A percentile compares a stretch with the other conserved stretches of the same genome.
Conservation (phyloP, 1,139 yeast species). For the Candida gigantensis region DNA sequence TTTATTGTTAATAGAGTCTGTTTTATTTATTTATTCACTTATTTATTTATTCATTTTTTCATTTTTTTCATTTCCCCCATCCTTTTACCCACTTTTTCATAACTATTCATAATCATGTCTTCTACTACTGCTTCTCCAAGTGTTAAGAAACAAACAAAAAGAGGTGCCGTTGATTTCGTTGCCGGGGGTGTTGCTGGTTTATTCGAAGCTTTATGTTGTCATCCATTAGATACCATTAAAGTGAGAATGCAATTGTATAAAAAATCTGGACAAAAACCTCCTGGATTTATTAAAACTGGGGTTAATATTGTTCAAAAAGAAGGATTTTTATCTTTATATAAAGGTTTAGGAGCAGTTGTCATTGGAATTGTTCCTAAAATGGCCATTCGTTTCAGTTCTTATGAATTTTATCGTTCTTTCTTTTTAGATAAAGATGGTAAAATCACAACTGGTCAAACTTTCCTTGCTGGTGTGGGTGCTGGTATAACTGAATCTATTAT, state of each 20-base stretch:
- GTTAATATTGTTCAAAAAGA: conserved; percentile 75
- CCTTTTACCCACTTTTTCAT: too few relatives aligned
- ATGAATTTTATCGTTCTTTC: conserved; percentile 79
- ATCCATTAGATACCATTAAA: conserved; percentile 92
- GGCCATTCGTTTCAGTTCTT: conserved; percentile 95
- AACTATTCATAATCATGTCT: conserved; percentile 16
- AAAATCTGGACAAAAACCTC: conserved; percentile 64
- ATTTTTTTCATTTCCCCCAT: background rate
- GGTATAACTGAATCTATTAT: conserved; percentile 95
- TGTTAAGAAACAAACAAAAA: conserved; percentile 30
- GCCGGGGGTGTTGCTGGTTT: conserved; percentile 98
- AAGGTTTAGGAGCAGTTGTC: conserved; percentile 95
- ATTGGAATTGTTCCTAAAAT: conserved; percentile 97
- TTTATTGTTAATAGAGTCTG: too few relatives aligned
- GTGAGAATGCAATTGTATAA: conserved; percentile 92
- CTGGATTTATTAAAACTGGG: conserved; percentile 87
- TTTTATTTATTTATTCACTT: too few relatives aligned
- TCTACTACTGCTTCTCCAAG: conserved; percentile 12
- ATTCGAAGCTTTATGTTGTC: conserved; percentile 94
- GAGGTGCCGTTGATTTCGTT: conserved; percentile 69
- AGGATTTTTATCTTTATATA: conserved; percentile 83
- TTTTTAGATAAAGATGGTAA: conserved; percentile 67
- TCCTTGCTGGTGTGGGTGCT: conserved; percentile 94
- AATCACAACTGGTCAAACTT: conserved; percentile 71
- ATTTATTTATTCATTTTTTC: conserved; percentile 8